Base-by-base conservation (phyloP, 768 basidiomycete genomes). In the Serendipita sp. region DNA sequence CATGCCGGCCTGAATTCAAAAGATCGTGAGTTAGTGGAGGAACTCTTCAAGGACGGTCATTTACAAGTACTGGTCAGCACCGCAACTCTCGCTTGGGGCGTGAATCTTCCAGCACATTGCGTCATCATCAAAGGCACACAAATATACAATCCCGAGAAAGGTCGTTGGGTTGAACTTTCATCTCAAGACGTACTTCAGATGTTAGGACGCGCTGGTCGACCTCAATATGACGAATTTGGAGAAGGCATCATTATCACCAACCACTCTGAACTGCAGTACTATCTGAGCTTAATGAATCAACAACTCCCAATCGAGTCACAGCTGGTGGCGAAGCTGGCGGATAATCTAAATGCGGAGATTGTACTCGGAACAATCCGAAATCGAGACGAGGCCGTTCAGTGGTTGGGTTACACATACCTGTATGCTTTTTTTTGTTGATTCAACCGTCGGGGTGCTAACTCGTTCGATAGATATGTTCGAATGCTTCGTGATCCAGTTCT, bases 101-200 rank as follows among this genome's bases (percentile, higher is more conserved):
- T 99, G 75, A 99, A 99, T 72, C 77, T 98, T 0, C 96, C 96
- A 2, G 95, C 94, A 0, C 96, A 98, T 68, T 88, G 91, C 5
- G 95, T 97, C 75, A 92, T 98, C 76, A 97, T 99, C 79, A 99
- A 98, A 73, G 96, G 96, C n/a, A 98, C 96, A 0, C 94, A 98
- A 75, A 94, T 98, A 66, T 99, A 98, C 75, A 97, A 96, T 73
- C 96, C 96, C 0, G 94, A 96, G 75, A 96, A 98, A 75, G 96
- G 96, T 18, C 84, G 89, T 3, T 99, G 96, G 96, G 87, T 89
- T 3, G 96, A 98, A 72, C 76, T 98, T 3, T 94, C 91, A 1
- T 84, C 87, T 0, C 96, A 98, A 73, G 96, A 98, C 71, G 93
- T 98, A 0, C 77, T 99, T 3, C 96, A 99, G 75, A 98, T 99